These are phyloP conservation scores for Phyllosticta citriasiana DNA, from an alignment of 2,329 filamentous ascomycete genomes.

Conservation along the genomic window DNA sequence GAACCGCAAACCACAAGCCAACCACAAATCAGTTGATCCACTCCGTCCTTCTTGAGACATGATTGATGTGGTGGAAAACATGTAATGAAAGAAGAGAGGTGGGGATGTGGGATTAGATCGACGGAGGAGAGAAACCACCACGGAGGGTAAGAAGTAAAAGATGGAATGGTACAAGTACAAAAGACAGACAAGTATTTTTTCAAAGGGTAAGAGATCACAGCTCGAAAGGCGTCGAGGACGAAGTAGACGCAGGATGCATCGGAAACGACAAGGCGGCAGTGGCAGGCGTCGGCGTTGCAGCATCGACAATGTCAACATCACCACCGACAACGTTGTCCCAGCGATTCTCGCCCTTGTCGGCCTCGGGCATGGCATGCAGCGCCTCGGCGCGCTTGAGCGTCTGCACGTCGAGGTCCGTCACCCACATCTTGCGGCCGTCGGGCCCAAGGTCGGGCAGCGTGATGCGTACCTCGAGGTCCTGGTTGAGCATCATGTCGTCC, in stretches of 20 bases:
- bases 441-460: slow-evolving; percentile 43
- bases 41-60: too few relatives aligned
- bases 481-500: slow-evolving; percentile 98
- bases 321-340: slow-evolving; percentile 51
- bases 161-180: neutral
- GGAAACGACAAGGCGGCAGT: neutral
- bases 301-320: neutral
- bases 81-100: too few relatives aligned
- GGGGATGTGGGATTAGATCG: neutral
- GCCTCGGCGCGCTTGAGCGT: slow-evolving; percentile 82
- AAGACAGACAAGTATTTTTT: neutral
- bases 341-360: slow-evolving; percentile 81
- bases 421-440: slow-evolving; percentile 53
- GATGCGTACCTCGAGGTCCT: slow-evolving; percentile 86
- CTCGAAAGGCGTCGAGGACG: neutral
- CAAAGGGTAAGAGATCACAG: neutral
- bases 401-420: slow-evolving; percentile 88
- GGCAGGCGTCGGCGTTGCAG: neutral
- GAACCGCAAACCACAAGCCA: too few relatives aligned
- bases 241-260: neutral
- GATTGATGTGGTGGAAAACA: too few relatives aligned
- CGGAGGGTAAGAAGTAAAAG: too few relatives aligned
- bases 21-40: too few relatives aligned
- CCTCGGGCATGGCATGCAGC: slow-evolving; percentile 66
- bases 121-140: neutral